Evolutionary conservation across 169 alveolate genomes (phyloP).

Genomic region (Plasmodium gonderi): DNA sequence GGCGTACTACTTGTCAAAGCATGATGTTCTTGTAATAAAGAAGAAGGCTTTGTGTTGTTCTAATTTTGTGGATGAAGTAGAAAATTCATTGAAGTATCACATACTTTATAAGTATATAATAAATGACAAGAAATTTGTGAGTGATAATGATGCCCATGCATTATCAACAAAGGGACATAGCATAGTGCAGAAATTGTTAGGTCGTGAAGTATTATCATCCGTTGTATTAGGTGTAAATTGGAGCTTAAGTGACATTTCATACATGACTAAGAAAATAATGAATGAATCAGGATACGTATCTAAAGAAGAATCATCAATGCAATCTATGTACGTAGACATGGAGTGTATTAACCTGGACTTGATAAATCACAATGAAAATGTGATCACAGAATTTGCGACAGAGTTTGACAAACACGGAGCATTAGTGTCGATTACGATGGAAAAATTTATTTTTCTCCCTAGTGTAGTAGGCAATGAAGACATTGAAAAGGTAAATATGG

Average conservation of each 20-base stretch:
- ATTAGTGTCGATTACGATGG: slow-evolving; percentile 6
- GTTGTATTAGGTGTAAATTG: not conserved
- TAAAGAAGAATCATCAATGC: not conserved
- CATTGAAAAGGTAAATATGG: not conserved
- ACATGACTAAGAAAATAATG: slow-evolving; percentile 3
- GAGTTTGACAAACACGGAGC: slow-evolving; percentile 30
- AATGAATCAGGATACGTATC: slow-evolving; percentile 16
- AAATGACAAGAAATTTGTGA: not conserved
- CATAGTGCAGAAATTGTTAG: slow-evolving; percentile 42
- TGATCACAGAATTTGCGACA: slow-evolving; percentile 8
- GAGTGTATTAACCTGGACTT: slow-evolving; percentile 45
- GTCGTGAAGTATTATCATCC: not conserved
- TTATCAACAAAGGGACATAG: not conserved
- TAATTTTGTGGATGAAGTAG: slow-evolving; percentile 68
- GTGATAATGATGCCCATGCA: not conserved
- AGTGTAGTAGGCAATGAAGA: not conserved
- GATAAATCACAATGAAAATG: slow-evolving; percentile 15
- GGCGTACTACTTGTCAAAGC: not conserved
- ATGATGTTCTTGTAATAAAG: slow-evolving; percentile 6
- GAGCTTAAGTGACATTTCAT: not conserved
- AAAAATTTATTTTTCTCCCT: too few species aligned
- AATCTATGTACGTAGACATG: not conserved
- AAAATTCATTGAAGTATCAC: slow-evolving; percentile 19
- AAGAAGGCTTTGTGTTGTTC: slow-evolving; percentile 68
- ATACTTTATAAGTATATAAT: slow-evolving; percentile 27